phyloP scores from a whole-genome alignment of 805 yeast species.

The Tanozyma kutaoensis region DNA sequence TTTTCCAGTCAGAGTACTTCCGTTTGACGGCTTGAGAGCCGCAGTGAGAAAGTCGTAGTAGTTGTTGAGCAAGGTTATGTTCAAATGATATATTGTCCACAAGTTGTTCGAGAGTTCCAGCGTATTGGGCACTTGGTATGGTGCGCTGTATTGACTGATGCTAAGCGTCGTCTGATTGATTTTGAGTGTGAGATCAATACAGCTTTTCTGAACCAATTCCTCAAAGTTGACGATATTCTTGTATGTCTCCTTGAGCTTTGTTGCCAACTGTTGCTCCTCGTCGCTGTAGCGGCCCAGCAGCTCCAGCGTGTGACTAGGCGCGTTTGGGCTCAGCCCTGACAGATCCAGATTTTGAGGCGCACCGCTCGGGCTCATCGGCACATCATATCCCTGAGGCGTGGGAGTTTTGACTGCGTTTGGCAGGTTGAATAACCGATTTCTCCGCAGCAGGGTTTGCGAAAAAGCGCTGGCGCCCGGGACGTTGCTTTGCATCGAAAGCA shows the following conservation, averaged over 20 bases:
- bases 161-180: slow-evolving; percentile 14
- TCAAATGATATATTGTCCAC: slow-evolving; percentile 62
- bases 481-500: slow-evolving; percentile 6
- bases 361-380: slow-evolving; percentile 25
- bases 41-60: slow-evolving; percentile 62
- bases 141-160: too few species aligned
- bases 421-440: not conserved
- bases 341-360: slow-evolving; percentile 14
- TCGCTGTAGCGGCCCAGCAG: too few species aligned
- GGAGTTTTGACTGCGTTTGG: slow-evolving; percentile 17
- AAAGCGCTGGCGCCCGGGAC: slow-evolving; percentile 3
- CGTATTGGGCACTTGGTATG: too few species aligned
- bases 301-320: too few species aligned
- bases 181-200: slow-evolving; percentile 44
- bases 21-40: slow-evolving; percentile 49
- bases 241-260: slow-evolving; percentile 64
- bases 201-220: slow-evolving; percentile 56
- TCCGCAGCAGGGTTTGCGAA: slow-evolving; percentile 1
- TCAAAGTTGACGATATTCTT: slow-evolving; percentile 56
- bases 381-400: slow-evolving; percentile 26
- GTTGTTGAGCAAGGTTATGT: slow-evolving; percentile 51
- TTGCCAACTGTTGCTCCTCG: slow-evolving; percentile 54
- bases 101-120: slow-evolving; percentile 45
- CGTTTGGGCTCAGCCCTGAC: slow-evolving; percentile 24
- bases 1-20: slow-evolving; percentile 49